Base-by-base conservation (phyloP, 2,329 filamentous ascomycete species). In the Magnaporthiopsis incrustans region DNA sequence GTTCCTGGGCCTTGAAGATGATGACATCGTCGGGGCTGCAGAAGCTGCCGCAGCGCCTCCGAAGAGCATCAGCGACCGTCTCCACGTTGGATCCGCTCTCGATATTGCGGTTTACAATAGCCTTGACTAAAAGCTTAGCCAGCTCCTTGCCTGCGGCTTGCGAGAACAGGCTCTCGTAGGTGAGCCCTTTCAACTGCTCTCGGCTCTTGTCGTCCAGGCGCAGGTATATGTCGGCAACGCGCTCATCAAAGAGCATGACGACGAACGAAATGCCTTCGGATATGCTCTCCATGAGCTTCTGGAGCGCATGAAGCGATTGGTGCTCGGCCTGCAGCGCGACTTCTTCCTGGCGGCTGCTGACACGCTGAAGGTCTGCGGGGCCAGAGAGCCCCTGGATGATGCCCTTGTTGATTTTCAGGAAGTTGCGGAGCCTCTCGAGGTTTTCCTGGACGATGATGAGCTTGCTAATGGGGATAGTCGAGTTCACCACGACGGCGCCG, bases 201-300 rank as follows among this genome's bases (percentile, higher is more conserved):
- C 89, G 88, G 0, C 88, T 83, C 0, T 82, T 77, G 3, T 90
- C 89, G 10, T 92, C 87, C 6, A 99, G 81, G 5, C 90, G 82
- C 6, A 87, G 79, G 68, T 93, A 88, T 60, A 98, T 97, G 67
- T 99, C 94, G 58, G 92, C 87, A 5, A 97, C 88, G 14, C 90
- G 87, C 79, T 99, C 94, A 68, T 98, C 94, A 66, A 98, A 98
- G 1, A 99, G 82, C 73, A 97, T 95, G 27, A 94, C 82, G 4
- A 97, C 92, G 70, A 99, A 99, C 0, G 94, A 96, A 62, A 99
- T 97, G 4, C 95, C 95, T 74, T 99, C 95, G 10, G 95, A 93
- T 56, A 97, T 95, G 74, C 92, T 92, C 64, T 89, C 88, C 75
- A 97, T 91, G 30, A 99, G 81, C 68, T 89, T 88, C 67, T 96